These are phyloP conservation scores for Cercospora berteroae DNA, from an alignment of 2,329 filamentous ascomycete genomes.

Conservation along the genomic window DNA sequence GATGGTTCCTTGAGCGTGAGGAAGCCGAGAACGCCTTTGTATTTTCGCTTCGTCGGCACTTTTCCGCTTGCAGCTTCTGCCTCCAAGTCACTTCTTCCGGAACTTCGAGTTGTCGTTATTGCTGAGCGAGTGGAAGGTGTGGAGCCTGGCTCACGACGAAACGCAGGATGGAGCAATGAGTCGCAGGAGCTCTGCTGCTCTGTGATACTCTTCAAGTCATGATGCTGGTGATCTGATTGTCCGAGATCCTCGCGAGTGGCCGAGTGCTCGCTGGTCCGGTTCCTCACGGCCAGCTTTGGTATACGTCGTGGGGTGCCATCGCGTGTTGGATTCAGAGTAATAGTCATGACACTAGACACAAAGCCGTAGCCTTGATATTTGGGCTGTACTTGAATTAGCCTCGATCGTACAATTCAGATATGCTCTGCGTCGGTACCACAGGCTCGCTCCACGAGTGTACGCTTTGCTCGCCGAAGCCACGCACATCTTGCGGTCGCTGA, in stretches of 20 bases:
- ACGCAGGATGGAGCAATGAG: neutral
- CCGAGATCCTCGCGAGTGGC: neutral
- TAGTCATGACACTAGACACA: slow-evolving; percentile 12
- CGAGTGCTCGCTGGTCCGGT: neutral
- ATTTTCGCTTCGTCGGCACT: slow-evolving; percentile 35
- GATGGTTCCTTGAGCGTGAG: slow-evolving; percentile 52
- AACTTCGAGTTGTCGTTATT: neutral
- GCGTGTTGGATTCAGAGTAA: slow-evolving; percentile 11
- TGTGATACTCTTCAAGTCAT: slow-evolving; percentile 1
- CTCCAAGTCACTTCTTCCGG: neutral
- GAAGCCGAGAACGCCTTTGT: slow-evolving; percentile 45
- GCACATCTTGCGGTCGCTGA: slow-evolving; percentile 2
- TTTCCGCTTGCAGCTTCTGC: neutral
- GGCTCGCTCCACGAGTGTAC: neutral
- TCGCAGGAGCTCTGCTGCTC: neutral
- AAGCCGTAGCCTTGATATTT: neutral
- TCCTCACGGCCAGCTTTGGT: slow-evolving; percentile 30
- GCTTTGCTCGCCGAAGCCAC: neutral
- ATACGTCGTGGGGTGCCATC: slow-evolving; percentile 22
- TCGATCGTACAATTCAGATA: neutral
- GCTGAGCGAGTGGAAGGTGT: slow-evolving; percentile 3
- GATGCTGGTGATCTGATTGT: neutral
- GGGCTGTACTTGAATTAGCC: slow-evolving; percentile 3
- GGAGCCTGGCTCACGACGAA: neutral
- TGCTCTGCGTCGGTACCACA: neutral